Percentiles rank a stretch among this genome's conserved stretches.
These are phyloP conservation scores for Nakazawaea holstii DNA, from an alignment of 805 yeast genomes.

Conservation along the genomic window DNA sequence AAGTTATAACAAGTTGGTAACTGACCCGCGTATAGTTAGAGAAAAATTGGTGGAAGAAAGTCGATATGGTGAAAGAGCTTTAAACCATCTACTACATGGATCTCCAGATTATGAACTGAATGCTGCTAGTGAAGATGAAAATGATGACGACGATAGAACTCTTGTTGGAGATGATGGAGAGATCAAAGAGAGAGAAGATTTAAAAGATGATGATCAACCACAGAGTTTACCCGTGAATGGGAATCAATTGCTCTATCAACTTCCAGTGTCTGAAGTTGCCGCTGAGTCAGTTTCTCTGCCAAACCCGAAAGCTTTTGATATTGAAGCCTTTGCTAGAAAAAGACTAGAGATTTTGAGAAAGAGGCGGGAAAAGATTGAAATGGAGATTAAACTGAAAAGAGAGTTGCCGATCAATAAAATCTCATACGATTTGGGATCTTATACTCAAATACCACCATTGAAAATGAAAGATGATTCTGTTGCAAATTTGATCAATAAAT, in stretches of 20 bases:
- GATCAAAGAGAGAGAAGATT: not conserved
- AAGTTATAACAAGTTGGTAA: slow-evolving; percentile 50
- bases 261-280: not conserved
- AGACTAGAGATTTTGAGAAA: slow-evolving; percentile 33
- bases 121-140: slow-evolving; percentile 21
- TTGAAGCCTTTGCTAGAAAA: slow-evolving; percentile 50
- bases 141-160: slow-evolving; percentile 10
- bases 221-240: slow-evolving; percentile 11
- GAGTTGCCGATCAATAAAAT: slow-evolving; percentile 26
- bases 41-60: slow-evolving; percentile 77
- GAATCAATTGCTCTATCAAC: not conserved
- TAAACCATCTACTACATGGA: slow-evolving; percentile 49
- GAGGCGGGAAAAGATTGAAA: slow-evolving; percentile 27
- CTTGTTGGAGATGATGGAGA: slow-evolving; percentile 3
- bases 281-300: not conserved
- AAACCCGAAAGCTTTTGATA: slow-evolving; percentile 36
- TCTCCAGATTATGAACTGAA: not conserved
- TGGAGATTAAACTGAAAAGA: slow-evolving; percentile 25
- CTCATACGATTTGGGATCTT: slow-evolving; percentile 27
- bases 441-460: slow-evolving; percentile 14
- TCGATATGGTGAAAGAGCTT: slow-evolving; percentile 70
- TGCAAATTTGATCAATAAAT: slow-evolving; percentile 14
- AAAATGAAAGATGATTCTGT: slow-evolving; percentile 19
- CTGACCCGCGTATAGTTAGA: slow-evolving; percentile 68
- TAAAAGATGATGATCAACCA: slow-evolving; percentile 15